Base-by-base conservation (phyloP, 2,329 filamentous ascomycete species). In the Bimuria novae-zelandiae region DNA sequence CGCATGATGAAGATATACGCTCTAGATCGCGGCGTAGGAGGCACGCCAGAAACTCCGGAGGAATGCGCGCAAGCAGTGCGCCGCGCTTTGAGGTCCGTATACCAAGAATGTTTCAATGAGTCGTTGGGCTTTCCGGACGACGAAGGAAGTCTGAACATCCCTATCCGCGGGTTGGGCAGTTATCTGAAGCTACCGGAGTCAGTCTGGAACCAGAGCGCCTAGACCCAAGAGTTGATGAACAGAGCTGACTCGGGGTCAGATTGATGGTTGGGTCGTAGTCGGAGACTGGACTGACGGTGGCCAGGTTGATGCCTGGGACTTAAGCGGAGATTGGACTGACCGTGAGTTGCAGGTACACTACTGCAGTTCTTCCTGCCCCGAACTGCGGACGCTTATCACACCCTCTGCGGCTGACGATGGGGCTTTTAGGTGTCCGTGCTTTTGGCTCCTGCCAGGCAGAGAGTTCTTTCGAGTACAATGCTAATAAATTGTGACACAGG, bases 41-140 rank as follows among this genome's bases (percentile, higher is more conserved):
- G n/a, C 1, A 19, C 4, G 17, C 30, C 42, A 11, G 42, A 23
- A 3, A 23, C n/a, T 22, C 42, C 42, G 2, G 29, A 44, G 42
- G 42, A 44, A 23, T 44, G 30, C 30, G 42, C 42, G 3, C 29
- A 23, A 14, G 19, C 17, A 3, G 42, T 44, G 42, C 27, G 42
- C 4, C 27, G 42, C 11, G 42, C 42, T 44, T 35, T 44, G 30
- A 44, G 42, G 42, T 44, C 12, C 27, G 42, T 44, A 23, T 33
- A 44, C 5, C 27, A 44, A 35, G 29, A 33, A 4, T 44, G 27
- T 12, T 33, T 33, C 21, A n/a, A 22, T 12, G 11, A 33, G 30
- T 23, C 19, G 10, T 12, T 44, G 14, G 42, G 16, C 17, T 33
- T 44, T 23, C 42, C 27, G 17, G 42, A 44, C 19, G 42, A 35